Evolutionary conservation across 2,329 filamentous ascomycete genomes (phyloP).

Genomic region (Metarhizium anisopliae): DNA sequence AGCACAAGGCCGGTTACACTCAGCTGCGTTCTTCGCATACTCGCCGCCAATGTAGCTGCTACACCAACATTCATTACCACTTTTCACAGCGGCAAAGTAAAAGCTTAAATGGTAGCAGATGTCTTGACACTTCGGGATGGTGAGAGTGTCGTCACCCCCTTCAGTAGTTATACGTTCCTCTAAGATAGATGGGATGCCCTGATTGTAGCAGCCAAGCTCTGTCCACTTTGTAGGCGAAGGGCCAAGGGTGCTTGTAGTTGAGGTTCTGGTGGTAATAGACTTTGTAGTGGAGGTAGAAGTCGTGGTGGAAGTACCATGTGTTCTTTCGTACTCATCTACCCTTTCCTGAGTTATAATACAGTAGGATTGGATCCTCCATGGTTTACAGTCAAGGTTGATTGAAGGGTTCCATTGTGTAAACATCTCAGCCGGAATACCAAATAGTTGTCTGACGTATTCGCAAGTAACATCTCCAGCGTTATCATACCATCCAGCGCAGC

Average conservation of each 20-base stretch:
- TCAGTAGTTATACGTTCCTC: not conserved
- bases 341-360: not conserved
- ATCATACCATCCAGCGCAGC: constrained; percentile 1
- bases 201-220: not conserved
- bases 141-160: not conserved
- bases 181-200: not conserved
- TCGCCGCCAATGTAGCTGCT: not conserved
- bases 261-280: not conserved
- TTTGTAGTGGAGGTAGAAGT: not conserved
- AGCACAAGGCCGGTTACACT: not conserved
- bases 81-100: not conserved
- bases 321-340: not conserved
- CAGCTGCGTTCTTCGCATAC: not conserved
- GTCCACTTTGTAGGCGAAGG: not conserved
- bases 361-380: not conserved
- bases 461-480: not conserved
- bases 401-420: not conserved
- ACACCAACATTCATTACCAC: constrained; percentile 1
- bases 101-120: not conserved
- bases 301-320: not conserved
- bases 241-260: not conserved
- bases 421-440: not conserved
- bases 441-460: not conserved
- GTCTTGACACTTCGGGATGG: not conserved
- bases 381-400: constrained; percentile 1